Percentiles rank a stretch among this genome's conserved stretches.
Evolutionary conservation across 192 early-diverging fungal genomes (phyloP).

Genomic region (Coemansia sp.): DNA sequence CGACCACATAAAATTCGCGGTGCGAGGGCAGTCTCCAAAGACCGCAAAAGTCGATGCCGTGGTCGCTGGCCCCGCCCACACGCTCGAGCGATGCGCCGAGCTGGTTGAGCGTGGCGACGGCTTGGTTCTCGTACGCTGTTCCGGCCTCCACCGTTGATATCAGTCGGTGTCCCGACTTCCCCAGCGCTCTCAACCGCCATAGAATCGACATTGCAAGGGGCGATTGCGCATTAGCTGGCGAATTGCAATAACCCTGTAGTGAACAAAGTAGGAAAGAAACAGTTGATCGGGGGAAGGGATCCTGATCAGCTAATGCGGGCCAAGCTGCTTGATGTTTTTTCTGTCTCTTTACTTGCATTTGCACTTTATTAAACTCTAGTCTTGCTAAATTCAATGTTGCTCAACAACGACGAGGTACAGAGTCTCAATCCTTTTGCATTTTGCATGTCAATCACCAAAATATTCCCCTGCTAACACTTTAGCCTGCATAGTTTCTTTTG

Average conservation of each 20-base stretch:
- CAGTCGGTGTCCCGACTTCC: background rate
- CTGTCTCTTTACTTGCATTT: conserved; percentile 6
- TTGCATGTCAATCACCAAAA: background rate
- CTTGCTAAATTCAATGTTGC: conserved; percentile 22
- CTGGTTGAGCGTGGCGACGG: conserved; percentile 16
- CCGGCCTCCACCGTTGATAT: conserved; percentile 38
- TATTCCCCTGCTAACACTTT: too few relatives aligned
- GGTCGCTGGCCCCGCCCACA: conserved; percentile 37
- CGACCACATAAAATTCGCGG: conserved; percentile 28
- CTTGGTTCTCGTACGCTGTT: conserved; percentile 36
- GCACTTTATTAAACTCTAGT: background rate
- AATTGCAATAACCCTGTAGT: background rate
- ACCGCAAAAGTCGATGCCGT: conserved; percentile 41
- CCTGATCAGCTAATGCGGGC: too few relatives aligned
- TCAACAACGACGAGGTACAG: conserved; percentile 33
- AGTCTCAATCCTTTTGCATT: background rate
- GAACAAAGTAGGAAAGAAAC: background rate
- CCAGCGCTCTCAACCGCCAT: background rate
- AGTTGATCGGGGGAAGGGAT: background rate
- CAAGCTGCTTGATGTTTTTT: background rate
- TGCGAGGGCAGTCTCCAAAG: conserved; percentile 30
- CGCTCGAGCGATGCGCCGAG: conserved; percentile 39
- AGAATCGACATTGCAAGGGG: background rate
- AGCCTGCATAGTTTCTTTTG: conserved; percentile 34
- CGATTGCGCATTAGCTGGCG: background rate